Base-by-base conservation (phyloP, 75 land plant genomes). In the Sequoiadendron giganteum region DNA sequence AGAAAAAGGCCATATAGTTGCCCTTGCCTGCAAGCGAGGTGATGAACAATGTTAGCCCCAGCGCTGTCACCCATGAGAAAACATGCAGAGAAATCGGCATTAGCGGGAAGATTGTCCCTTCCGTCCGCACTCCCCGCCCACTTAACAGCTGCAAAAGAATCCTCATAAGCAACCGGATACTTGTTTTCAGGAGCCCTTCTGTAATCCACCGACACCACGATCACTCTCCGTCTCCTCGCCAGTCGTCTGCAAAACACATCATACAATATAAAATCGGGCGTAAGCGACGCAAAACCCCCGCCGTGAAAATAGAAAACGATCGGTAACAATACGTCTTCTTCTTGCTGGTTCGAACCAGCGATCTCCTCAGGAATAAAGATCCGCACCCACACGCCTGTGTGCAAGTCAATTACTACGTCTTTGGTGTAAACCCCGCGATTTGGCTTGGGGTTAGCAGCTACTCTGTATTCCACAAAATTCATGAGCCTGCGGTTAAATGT, bases 251-350 rank as follows among this genome's bases (percentile, higher is more conserved):
- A 93, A 40, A 92, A 84, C 55, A 43, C 85, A 87, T 96, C 95
- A 90, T 92, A 93, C 16, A 58, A 34, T 0, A 79, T 42, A 42
- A 86, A 90, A 56, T 92, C 82, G 34, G 98, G 90, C 79, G 91
- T 86, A 47, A 90, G 55, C 83, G 90, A 70, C 1, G 86, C 87
- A 87, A 97, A 97, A 1, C 99, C 96, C 43, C 99, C 99, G 42
- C 99, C 99, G 90, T 97, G 99, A 89, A 92, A 95, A 93, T 92
- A 96, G 84, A 97, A 83, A 36, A 97, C 61, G 52, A 96, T 89
- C 5, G 99, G 99, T 39, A 93, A 87, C 32, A 25, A 81, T 86
- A 85, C 88, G 52, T 49, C 83, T 16, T 47, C 72, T n/a, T 88
- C 83, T 7, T 25, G 21, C 13, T 18, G 16, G n/a, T 58, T 34